Evolutionary conservation across 805 yeast genomes (phyloP), one percentile per base, ranked within the genome.

Genomic region (Wickerhamiella spandovensis): DNA sequence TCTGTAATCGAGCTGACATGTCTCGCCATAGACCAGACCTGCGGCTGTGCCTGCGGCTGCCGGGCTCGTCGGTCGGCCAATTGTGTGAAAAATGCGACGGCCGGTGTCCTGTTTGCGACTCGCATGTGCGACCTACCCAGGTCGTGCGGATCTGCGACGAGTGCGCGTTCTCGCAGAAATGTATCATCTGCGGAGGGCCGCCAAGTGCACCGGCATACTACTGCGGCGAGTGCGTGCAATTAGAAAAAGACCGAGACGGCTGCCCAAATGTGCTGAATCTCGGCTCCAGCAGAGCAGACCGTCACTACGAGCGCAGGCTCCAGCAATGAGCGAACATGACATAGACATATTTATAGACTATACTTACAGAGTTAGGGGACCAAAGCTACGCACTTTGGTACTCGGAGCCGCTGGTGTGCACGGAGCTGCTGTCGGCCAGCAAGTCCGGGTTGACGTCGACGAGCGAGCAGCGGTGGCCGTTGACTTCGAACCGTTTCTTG

Each of bases 11-110:
- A n/a, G n/a, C n/a, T 22, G 45, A 12, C 45, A 87, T 88, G 96
- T 85, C 95, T 2, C 80, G 92, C 49, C 95, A 88, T 65, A 95
- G 88, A 65, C 78, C 81, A 47, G 97, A 89, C 62, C 72, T 88
- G 23, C 76, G 84, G 2, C 79, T 82, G 69, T 89, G 97, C 62
- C 69, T 84, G 74, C 84, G 82, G 62, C 92, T 79, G 58, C 87
- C 95, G 1, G 97, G 97, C 0, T 74, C 79, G 0, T 66, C 69
- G 17, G 63, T 76, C 3, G 97, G 95, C 0, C 68, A 72, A 47
- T 70, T 89, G 2, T 89, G 97, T 60, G 79, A 77, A 30, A 84
- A 76, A 63, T 89, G 97, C 64, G 96, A 89, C 62, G 97, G 96
- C 1, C 74, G 79, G 56, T 89, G 97, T 60, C 96, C 96, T 2